Conservation (phyloP, 2,329 filamentous ascomycete genomes). For the Trichoderma aggressivum region DNA sequence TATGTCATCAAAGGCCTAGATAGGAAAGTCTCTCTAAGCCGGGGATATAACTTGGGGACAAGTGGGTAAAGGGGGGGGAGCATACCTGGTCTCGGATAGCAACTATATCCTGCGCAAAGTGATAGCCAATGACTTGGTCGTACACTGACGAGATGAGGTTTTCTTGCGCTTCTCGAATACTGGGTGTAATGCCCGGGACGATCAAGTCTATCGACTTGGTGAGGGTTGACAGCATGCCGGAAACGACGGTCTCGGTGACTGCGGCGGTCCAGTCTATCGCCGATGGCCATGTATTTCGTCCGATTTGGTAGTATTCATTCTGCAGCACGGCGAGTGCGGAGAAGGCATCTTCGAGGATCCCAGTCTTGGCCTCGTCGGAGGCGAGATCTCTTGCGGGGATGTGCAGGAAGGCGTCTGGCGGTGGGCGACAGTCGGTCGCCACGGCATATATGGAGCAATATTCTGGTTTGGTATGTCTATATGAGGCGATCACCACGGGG, state of each 20-base stretch:
- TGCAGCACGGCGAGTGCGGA: constrained; percentile 73
- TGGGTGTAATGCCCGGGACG: constrained; percentile 31
- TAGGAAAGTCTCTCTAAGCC: background rate
- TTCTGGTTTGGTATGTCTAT: background rate
- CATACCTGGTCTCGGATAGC: constrained; percentile 59
- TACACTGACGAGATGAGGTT: constrained; percentile 85
- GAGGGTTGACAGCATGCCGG: constrained; percentile 68
- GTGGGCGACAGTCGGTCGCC: background rate
- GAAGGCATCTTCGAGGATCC: constrained; percentile 49
- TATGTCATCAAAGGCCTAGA: constrained; percentile 84
- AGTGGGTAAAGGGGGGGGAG: background rate
- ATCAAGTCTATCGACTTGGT: constrained; percentile 53
- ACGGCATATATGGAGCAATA: background rate
- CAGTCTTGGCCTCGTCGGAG: background rate
- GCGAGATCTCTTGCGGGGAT: background rate
- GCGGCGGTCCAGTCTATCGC: constrained; percentile 94
- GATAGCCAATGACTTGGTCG: constrained; percentile 70
- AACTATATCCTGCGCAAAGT: constrained; percentile 81
- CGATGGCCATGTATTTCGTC: constrained; percentile 77
- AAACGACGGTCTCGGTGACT: constrained; percentile 75
- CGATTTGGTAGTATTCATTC: constrained; percentile 69
- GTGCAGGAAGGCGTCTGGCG: background rate
- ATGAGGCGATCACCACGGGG: background rate
- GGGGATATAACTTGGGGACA: background rate
- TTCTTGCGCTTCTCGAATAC: constrained; percentile 56